Evolutionary conservation across 164 flowering plant genomes (phyloP).

Genomic region (Vitis cinerea): DNA sequence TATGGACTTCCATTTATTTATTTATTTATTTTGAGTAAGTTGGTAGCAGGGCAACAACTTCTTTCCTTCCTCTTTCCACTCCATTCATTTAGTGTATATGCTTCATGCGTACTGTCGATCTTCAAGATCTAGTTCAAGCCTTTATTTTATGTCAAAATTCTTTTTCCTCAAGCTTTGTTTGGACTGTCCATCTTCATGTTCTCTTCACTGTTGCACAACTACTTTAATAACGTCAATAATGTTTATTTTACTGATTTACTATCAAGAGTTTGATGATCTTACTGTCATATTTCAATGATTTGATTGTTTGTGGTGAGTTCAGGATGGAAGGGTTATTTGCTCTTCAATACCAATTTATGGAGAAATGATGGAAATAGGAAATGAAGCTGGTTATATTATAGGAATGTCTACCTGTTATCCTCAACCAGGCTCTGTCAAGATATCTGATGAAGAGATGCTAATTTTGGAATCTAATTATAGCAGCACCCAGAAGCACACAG

Average conservation of each 20-base stretch:
- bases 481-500: slow-evolving; percentile 50
- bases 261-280: too few species aligned
- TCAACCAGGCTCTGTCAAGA: slow-evolving; percentile 57
- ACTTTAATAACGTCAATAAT: too few species aligned
- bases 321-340: slow-evolving; percentile 84
- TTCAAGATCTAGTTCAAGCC: neutral
- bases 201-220: too few species aligned
- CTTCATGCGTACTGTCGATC: neutral
- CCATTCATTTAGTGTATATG: neutral
- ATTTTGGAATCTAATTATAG: slow-evolving; percentile 66
- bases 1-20: too few species aligned
- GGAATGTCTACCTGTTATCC: slow-evolving; percentile 96
- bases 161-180: neutral
- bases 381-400: slow-evolving; percentile 77
- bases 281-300: too few species aligned
- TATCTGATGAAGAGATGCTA: slow-evolving; percentile 56
- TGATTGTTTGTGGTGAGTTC: slow-evolving; percentile 7
- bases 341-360: slow-evolving; percentile 75
- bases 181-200: too few species aligned
- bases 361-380: slow-evolving; percentile 60
- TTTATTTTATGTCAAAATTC: neutral
- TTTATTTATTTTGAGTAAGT: neutral
- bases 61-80: neutral
- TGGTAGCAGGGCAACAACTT: neutral
- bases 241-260: too few species aligned